Conservation (phyloP, 2,329 filamentous ascomycete species). For the Cordyceps militaris region DNA sequence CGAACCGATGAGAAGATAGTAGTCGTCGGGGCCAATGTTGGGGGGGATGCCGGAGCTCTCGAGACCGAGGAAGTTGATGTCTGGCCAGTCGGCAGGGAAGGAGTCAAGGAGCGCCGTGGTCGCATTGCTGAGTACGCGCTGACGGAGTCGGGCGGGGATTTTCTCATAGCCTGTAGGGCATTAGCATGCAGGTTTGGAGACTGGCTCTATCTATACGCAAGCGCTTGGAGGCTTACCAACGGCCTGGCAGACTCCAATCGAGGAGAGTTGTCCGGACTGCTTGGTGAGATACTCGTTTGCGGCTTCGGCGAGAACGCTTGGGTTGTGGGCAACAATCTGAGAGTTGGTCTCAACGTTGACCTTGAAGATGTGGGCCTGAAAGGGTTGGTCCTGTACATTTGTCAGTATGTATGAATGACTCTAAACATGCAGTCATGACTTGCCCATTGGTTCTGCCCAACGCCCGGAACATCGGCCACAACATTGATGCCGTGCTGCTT, state of each 20-base stretch:
- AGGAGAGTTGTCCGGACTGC: neutral
- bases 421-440: no score
- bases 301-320: neutral
- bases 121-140: neutral
- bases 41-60: neutral
- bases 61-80: neutral
- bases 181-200: neutral
- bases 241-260: neutral
- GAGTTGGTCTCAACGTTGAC: neutral
- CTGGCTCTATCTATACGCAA: neutral
- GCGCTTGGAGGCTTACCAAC: neutral
- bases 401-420: no score
- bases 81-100: neutral
- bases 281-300: neutral
- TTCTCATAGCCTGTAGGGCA: neutral
- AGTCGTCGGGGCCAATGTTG: neutral
- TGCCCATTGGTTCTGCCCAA: neutral
- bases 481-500: neutral
- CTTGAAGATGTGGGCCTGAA: neutral
- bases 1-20: neutral
- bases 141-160: neutral
- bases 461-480: neutral
- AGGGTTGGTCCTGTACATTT: conserved; percentile 4
- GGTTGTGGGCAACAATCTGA: neutral
- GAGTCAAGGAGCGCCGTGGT: neutral